Evolutionary conservation across 768 basidiomycete species (phyloP), one percentile per base, ranked within the genome.

Genomic region (Mycena pura): DNA sequence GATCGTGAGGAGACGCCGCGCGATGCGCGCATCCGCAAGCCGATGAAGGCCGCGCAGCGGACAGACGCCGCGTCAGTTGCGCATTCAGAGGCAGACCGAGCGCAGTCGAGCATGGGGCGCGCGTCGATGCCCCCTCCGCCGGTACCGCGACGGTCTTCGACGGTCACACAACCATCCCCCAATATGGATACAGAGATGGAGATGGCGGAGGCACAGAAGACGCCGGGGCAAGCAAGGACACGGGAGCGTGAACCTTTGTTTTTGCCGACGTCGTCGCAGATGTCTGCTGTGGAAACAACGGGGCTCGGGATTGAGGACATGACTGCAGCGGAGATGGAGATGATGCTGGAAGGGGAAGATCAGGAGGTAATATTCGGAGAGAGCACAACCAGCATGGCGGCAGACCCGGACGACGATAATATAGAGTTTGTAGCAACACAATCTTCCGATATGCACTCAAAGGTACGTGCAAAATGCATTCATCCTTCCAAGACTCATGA

Each of bases 241-340:
- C 56, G 46, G 22, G 29, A 22, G 14, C 73, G 76, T 39, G 77
- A 78, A 53, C 78, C 84, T 55, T 70, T 85, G 68, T 77, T 87
- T 70, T 67, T 79, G 56, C 77, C 85, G 24, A 61, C 65, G 31
- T 79, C 80, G 7, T 83, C 87, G n/a, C 88, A 88, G 69, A 78
- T 89, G 34, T 88, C 90, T 3, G 78, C 77, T 27, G 80, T 78
- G 28, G 82, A 85, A 80, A 64, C 83, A 80, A 86, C 87, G 1
- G 90, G 90, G 5, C 74, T 93, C 27, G 89, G 87, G 3, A 77
- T 88, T 22, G 89, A 91, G 67, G 69, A 80, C 60, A 90, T 92
- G 90, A 77, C 80, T 58, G 79, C 73, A 6, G 81, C 85, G 22
- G 89, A 91, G 69, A 72, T 92, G 32, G 79, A 76, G 21, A 85